These are phyloP conservation scores for Leucosporidium yakuticum DNA, from an alignment of 768 basidiomycete species.

Conservation along the genomic window DNA sequence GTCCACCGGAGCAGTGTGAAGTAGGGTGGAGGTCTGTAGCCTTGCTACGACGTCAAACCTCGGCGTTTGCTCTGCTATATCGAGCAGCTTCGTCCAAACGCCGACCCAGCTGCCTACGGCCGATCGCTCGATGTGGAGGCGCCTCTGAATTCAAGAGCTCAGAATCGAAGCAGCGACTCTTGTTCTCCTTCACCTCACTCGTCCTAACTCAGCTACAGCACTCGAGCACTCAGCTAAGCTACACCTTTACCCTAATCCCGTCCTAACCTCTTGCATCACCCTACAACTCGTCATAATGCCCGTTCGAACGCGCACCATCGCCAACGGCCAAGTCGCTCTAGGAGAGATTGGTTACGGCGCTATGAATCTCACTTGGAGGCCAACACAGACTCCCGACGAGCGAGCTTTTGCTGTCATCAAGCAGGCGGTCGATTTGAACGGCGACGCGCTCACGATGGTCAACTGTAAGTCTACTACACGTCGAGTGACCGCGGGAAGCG, in stretches of 20 bases:
- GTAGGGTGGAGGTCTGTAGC: too few relatives aligned
- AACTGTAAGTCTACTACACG: conserved; percentile 43
- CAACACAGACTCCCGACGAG: conserved; percentile 51
- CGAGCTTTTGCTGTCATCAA: conserved; percentile 60
- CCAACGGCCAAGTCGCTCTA: conserved; percentile 34
- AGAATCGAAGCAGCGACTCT: too few relatives aligned
- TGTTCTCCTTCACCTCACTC: too few relatives aligned
- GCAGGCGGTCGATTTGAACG: conserved; percentile 38
- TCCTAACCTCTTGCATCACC: background rate
- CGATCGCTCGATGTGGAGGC: too few relatives aligned
- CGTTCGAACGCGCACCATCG: conserved; percentile 7
- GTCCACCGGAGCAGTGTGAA: too few relatives aligned
- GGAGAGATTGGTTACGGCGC: conserved; percentile 44
- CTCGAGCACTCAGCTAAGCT: too few relatives aligned
- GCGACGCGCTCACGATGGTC: conserved; percentile 43
- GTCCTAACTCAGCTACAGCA: too few relatives aligned
- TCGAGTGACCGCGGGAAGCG: background rate
- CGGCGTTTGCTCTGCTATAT: too few relatives aligned
- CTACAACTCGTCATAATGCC: background rate
- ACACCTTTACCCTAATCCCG: background rate
- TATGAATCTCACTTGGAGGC: conserved; percentile 44
- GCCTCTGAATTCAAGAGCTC: too few relatives aligned
- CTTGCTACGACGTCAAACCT: too few relatives aligned
- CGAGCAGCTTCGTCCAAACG: too few relatives aligned
- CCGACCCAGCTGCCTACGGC: too few relatives aligned